Conservation (phyloP, 805 yeast species). For the Ogataea kodamae region DNA sequence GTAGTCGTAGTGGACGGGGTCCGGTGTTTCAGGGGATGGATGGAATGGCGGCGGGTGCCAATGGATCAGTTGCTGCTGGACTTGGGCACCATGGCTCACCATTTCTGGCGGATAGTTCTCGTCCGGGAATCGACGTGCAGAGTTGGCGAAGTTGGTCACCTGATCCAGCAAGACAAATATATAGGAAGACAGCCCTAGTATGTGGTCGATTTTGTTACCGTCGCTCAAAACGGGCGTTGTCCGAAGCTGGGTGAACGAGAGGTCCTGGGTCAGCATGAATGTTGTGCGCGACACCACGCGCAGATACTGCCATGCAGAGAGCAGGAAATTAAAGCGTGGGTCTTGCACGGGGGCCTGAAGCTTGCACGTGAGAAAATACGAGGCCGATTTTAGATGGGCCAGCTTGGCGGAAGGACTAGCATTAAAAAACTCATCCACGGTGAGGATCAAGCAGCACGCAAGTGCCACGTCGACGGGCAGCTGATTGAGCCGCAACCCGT, state of each 20-base stretch:
- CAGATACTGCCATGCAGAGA: constrained; percentile 24
- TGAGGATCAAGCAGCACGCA: constrained; percentile 14
- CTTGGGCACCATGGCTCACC: constrained; percentile 3
- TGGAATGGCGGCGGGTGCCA: constrained; percentile 7
- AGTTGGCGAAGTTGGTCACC: constrained; percentile 14
- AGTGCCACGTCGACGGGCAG: constrained; percentile 17
- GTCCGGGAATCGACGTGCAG: constrained; percentile 11
- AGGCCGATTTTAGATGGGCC: constrained; percentile 17
- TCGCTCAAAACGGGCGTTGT: constrained; percentile 13
- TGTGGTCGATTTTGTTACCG: constrained; percentile 22
- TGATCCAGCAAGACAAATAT: constrained; percentile 14
- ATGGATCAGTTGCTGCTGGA: constrained; percentile 8
- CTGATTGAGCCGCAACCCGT: constrained; percentile 7
- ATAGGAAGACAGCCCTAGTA: constrained; percentile 18
- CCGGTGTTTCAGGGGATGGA: background rate
- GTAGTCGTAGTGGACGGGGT: constrained; percentile 9
- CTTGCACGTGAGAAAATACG: constrained; percentile 16
- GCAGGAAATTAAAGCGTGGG: constrained; percentile 15
- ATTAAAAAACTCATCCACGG: constrained; percentile 18
- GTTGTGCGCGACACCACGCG: constrained; percentile 16
- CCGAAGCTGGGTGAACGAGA: constrained; percentile 2
- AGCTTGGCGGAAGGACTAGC: constrained; percentile 9
- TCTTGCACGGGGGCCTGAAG: constrained; percentile 6
- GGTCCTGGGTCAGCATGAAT: constrained; percentile 3
- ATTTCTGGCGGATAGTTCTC: constrained; percentile 5